phyloP scores from a whole-genome alignment of 805 yeast species.

The Candida jianshihensis region DNA sequence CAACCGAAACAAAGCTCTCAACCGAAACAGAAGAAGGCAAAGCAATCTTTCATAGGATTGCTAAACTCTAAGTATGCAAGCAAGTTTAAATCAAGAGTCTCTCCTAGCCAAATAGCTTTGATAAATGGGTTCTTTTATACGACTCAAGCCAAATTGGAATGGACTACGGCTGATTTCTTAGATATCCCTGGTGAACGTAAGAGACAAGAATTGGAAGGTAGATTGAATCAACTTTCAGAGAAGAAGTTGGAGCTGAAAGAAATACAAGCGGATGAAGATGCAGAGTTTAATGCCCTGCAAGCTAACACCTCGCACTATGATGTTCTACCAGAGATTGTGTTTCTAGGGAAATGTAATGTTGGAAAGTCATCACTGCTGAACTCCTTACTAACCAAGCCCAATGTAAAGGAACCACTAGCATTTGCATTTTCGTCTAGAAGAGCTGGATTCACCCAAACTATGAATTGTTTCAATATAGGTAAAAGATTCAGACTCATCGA shows the following conservation, averaged over 20 bases:
- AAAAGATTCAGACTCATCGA: conserved; percentile 64
- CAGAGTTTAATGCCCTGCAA: conserved; percentile 2
- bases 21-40: no score
- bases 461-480: conserved; percentile 68
- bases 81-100: conserved; percentile 12
- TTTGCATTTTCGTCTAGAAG: conserved; percentile 48
- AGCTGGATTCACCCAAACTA: conserved; percentile 52
- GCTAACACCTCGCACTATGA: not conserved
- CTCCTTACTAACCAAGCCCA: conserved; percentile 40
- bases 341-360: conserved; percentile 78
- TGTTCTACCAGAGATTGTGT: conserved; percentile 61
- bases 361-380: conserved; percentile 81
- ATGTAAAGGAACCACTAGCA: conserved; percentile 22
- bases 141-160: conserved; percentile 43
- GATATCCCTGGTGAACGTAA: conserved; percentile 53
- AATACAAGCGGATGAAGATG: conserved; percentile 6
- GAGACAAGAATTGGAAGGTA: conserved; percentile 14
- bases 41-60: not conserved
- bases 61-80: conserved; percentile 14
- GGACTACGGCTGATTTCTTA: conserved; percentile 48
- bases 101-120: conserved; percentile 16
- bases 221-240: not conserved
- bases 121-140: conserved; percentile 38
- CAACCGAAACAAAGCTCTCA: no score
- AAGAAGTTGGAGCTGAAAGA: conserved; percentile 8